Conservation (phyloP, 2,329 filamentous ascomycete genomes). For the Ascomycota sp. region DNA sequence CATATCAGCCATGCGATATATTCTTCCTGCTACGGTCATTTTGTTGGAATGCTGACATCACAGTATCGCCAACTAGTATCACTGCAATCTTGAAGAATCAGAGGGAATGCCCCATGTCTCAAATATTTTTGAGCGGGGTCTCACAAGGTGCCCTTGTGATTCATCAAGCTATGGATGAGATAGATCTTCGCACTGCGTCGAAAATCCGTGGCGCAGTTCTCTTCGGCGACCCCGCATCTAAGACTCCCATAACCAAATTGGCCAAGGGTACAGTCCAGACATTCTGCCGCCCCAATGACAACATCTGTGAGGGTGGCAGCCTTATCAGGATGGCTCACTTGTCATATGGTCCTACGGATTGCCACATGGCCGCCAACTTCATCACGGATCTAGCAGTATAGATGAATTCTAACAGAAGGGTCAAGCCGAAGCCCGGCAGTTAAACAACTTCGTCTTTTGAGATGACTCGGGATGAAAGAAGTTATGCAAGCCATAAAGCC, state of each 20-base stretch:
- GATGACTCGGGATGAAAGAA: no score
- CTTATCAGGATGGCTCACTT: constrained; percentile 8
- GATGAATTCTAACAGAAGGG: no score
- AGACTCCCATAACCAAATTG: constrained; percentile 6
- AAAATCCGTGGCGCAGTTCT: constrained; percentile 10
- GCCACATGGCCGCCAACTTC: constrained; percentile 6
- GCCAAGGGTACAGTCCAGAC: constrained; percentile 5
- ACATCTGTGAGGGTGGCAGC: constrained; percentile 9
- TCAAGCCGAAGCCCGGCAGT: no score
- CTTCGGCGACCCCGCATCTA: constrained; percentile 10
- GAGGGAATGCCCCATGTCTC: no score
- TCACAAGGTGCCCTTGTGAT: constrained; percentile 10
- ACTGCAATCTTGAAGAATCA: no score
- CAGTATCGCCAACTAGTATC: no score
- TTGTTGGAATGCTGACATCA: neutral
- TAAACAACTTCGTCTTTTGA: no score
- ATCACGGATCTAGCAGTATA: constrained; percentile 2
- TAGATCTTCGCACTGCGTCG: constrained; percentile 6
- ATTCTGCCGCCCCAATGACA: constrained; percentile 9
- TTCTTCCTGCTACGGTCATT: no score
- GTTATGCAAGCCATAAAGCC: no score
- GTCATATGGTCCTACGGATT: constrained; percentile 9
- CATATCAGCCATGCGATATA: no score
- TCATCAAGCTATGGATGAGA: constrained; percentile 7
- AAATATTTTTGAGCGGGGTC: constrained; percentile 10